A percentile compares a stretch with the other conserved stretches of the same genome.
phyloP scores from a whole-genome alignment of 176 grass and related monocot species.

The Secale cereale region DNA sequence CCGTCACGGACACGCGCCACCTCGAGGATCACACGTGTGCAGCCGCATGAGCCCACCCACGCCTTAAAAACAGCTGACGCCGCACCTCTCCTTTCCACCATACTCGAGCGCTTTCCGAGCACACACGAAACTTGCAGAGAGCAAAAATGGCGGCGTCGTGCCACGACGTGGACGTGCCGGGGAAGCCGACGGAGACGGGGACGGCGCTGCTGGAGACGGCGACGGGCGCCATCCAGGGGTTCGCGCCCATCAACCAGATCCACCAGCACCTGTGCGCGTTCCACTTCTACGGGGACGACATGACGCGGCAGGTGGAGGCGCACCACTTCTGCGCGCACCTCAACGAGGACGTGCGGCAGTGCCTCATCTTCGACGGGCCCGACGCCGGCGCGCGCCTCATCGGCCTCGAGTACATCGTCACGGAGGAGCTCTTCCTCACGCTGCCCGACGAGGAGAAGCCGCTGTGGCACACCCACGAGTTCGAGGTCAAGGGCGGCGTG shows the following conservation, averaged over 20 bases:
- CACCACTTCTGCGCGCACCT: slow-evolving; percentile 86
- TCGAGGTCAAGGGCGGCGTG: slow-evolving; percentile 71
- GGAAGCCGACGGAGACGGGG: slow-evolving; percentile 57
- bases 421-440: slow-evolving; percentile 57
- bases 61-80: not conserved
- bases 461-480: slow-evolving; percentile 92
- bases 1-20: not conserved
- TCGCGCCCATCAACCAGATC: slow-evolving; percentile 64
- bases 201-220: slow-evolving; percentile 72
- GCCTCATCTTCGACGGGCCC: slow-evolving; percentile 71
- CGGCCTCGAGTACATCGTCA: slow-evolving; percentile 76
- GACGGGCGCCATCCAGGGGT: slow-evolving; percentile 67
- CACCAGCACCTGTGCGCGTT: slow-evolving; percentile 94
- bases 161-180: slow-evolving; percentile 48
- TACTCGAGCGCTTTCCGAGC: too few species aligned
- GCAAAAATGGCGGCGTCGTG: slow-evolving; percentile 35
- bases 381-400: slow-evolving; percentile 56
- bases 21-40: slow-evolving; percentile 20
- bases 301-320: slow-evolving; percentile 79
- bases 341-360: slow-evolving; percentile 83
- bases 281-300: slow-evolving; percentile 87
- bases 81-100: too few species aligned
- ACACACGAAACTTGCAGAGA: not conserved
- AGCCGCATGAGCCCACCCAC: not conserved
- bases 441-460: slow-evolving; percentile 84